Evolutionary conservation across 768 basidiomycete species (phyloP), one percentile per base, ranked within the genome.

Genomic region (Austroboletus eburneus): DNA sequence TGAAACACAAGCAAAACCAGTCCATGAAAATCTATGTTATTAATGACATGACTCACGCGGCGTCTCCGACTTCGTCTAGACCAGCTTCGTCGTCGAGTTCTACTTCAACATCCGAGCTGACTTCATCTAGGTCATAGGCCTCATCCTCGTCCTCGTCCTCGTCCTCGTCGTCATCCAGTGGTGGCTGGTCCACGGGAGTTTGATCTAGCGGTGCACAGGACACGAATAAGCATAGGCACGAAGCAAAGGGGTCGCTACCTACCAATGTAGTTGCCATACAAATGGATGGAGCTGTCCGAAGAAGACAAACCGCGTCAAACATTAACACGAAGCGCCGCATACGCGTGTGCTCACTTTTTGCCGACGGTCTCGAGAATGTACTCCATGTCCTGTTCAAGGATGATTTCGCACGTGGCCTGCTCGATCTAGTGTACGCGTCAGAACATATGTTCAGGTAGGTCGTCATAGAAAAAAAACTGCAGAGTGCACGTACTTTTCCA

Each of bases 251-350:
- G 18, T 42, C 42, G 29, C 32, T 30, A 38, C 49, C 37, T 66
- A 86, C 87, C 80, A 62, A 93, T 79, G 66, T 91, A 92, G 68
- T 92, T 91, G 45, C 91, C 91, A 52, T 83, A 81, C 50, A 93
- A 68, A 68, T 90, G 81, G 40, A 92, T 74, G 40, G 83, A 70
- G 64, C 85, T 89, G 45, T n/a, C n/a, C 29, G 49, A 23, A 49
- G 49, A n/a, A 24, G 22, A 41, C 29, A 9, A 43, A 16, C 22
- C 42, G 9, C 17, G 46, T 61, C 47, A 51, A 57, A 55, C 40
- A 24, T 7, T 1, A 13, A 18, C 32, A 24, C 8, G 9, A 12
- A 37, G 25, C 22, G 21, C 13, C 27, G n/a, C n/a, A n/a, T n/a
- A 38, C 30, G 23, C 10, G 41, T 35, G 18, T 21, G 54, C 74